phyloP scores from a whole-genome alignment of 306 rosid species.

The Medicago ruthenica region DNA sequence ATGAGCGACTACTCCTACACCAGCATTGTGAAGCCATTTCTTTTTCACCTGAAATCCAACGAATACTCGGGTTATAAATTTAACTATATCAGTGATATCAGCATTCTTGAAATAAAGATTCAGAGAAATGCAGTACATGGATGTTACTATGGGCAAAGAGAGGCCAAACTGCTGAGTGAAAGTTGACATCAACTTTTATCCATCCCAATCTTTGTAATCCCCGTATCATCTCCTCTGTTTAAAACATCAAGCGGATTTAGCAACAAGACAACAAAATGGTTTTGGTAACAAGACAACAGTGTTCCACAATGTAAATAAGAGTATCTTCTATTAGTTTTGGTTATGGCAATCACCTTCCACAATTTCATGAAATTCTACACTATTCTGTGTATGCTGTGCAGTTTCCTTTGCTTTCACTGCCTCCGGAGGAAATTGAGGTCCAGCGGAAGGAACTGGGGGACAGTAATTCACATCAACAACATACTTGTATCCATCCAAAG shows the following conservation, averaged over 20 bases:
- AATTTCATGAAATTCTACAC: constrained; percentile 81
- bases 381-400: constrained; percentile 71
- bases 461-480: constrained; percentile 83
- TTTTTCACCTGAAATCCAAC: constrained; percentile 80
- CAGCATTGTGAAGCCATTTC: constrained; percentile 91
- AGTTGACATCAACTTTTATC: constrained; percentile 92
- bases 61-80: constrained; percentile 31
- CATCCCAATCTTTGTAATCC: constrained; percentile 88
- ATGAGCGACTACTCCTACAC: constrained; percentile 88
- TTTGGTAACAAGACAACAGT: constrained; percentile 13
- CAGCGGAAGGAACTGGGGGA: constrained; percentile 72
- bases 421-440: constrained; percentile 75
- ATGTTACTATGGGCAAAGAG: constrained; percentile 97
- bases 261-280: not conserved
- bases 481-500: constrained; percentile 90
- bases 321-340: constrained; percentile 16
- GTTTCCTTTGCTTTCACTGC: constrained; percentile 88
- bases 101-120: constrained; percentile 14
- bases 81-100: constrained; percentile 18
- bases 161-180: constrained; percentile 84
- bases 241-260: constrained; percentile 35
- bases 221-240: constrained; percentile 85
- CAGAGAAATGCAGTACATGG: constrained; percentile 55
- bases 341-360: constrained; percentile 67
- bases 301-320: constrained; percentile 3